A percentile compares a stretch with the other conserved stretches of the same genome.
phyloP scores from a whole-genome alignment of 139 green algal species.

The Micractinium conductrix region DNA sequence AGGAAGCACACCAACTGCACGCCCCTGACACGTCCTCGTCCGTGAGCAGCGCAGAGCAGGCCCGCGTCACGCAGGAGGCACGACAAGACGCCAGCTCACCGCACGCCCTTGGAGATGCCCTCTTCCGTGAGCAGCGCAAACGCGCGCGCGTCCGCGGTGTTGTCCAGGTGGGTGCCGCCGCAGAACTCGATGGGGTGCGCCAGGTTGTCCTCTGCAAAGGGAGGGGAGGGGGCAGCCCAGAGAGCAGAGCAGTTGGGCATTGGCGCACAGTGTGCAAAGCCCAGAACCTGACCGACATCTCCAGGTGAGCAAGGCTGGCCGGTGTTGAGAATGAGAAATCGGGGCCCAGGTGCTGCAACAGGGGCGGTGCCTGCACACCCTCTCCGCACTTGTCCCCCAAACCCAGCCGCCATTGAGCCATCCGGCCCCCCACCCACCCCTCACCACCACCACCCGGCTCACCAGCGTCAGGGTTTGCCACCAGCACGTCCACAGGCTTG shows the following conservation, averaged over 20 bases:
- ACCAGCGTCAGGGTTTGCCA: slow-evolving; percentile 67
- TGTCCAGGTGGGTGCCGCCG: slow-evolving; percentile 94
- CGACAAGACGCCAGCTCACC: slow-evolving; percentile 2
- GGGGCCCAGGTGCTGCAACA: no score
- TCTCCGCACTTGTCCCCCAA: no score
- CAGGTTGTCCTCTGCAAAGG: slow-evolving; percentile 49
- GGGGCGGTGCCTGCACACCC: no score
- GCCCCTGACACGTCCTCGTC: slow-evolving; percentile 52
- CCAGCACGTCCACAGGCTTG: slow-evolving; percentile 83
- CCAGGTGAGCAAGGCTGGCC: no score
- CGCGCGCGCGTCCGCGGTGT: slow-evolving; percentile 79
- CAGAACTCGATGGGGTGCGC: slow-evolving; percentile 95
- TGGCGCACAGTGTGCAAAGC: no score
- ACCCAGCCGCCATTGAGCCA: no score
- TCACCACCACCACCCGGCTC: no score
- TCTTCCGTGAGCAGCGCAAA: slow-evolving; percentile 97
- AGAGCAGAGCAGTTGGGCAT: no score
- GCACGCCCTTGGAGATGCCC: slow-evolving; percentile 91
- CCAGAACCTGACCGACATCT: no score
- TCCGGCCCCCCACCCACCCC: no score
- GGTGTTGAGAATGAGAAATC: no score
- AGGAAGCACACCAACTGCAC: background rate
- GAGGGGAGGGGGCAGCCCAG: background rate
- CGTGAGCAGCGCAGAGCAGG: background rate
- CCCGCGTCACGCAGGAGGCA: background rate